Evolutionary conservation across 2,329 filamentous ascomycete genomes (phyloP), one percentile per base, ranked within the genome.

Genomic region (Arthrobotrys pseudoclavata): DNA sequence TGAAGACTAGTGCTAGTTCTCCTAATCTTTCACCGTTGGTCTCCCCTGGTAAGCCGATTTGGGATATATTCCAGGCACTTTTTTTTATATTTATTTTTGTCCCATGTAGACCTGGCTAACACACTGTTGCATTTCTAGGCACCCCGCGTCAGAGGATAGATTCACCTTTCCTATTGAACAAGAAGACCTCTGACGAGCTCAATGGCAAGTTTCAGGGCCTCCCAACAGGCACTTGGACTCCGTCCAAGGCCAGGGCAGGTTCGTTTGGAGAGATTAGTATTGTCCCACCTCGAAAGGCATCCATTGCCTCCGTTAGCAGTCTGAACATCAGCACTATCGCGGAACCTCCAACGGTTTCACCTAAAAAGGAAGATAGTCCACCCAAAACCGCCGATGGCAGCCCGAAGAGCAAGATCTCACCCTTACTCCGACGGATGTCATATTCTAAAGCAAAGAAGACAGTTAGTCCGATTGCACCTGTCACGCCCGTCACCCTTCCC

Each of bases 1-100:
- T 77, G 63, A 78, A 76, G 69, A 55, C 72, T 76, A 61, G 60
- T 80, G 80, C 13, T 83, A 85, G 18, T 81, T 84, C 60, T 80
- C 84, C 34, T 82, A 81, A 76, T 83, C 84, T 29, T 52, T 84
- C 29, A 83, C 75, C 69, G 37, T 70, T 76, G 69, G 31, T 55
- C n/a, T 50, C 26, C 20, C 45, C 72, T 52, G 66, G 70, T 70
- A 76, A 64, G 64, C 50, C 82, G 18, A 24, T 52, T 63, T 40
- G 18, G 29, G 52, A 48, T 31, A 26, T 7, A 47, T 34, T 31
- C 29, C 45, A 60, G 20, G 4, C 9, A 12, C 24, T 26, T 69
- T 37, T 29, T 24, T 64, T 42, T 60, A 72, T 52, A 78, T 18
- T 45, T 45, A 6, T 45, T 7, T 45, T 45, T 42, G 15, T 42